These are phyloP conservation scores for Talaromyces piceae DNA, from an alignment of 2,329 filamentous ascomycete species.

Conservation along the genomic window DNA sequence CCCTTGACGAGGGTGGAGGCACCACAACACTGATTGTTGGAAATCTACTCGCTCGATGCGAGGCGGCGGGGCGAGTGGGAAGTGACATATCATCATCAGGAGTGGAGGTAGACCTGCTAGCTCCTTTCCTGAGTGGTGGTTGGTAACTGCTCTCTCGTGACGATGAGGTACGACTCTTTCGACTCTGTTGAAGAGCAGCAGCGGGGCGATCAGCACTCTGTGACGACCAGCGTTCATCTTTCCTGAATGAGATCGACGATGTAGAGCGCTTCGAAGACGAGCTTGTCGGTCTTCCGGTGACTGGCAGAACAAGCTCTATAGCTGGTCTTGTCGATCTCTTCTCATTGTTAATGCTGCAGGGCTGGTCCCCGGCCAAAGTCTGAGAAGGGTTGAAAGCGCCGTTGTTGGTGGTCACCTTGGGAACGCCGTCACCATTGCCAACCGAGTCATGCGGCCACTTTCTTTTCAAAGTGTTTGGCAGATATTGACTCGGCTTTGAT, in stretches of 20 bases:
- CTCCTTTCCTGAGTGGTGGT: neutral
- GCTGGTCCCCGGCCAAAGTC: neutral
- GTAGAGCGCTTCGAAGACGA: neutral
- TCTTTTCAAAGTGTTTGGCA: constrained; percentile 5
- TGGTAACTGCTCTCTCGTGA: neutral
- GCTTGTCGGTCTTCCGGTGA: neutral
- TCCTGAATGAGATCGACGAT: neutral
- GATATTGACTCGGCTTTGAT: neutral
- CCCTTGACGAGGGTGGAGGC: neutral
- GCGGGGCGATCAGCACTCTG: neutral
- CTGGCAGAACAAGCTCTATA: no score
- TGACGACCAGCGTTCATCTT: neutral
- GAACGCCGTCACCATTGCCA: neutral
- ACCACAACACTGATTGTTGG: neutral
- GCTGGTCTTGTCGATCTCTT: neutral
- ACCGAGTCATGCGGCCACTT: constrained; percentile 1
- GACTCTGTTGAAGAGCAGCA: neutral
- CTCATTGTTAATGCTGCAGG: neutral
- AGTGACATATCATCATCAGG: neutral
- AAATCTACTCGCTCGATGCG: neutral
- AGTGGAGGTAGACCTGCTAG: neutral
- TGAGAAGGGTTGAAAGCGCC: neutral
- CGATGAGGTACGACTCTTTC: neutral
- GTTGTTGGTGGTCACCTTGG: neutral
- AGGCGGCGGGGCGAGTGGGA: neutral